Evolutionary conservation across 805 yeast species (phyloP).

Genomic region (Starmerella apicola): DNA sequence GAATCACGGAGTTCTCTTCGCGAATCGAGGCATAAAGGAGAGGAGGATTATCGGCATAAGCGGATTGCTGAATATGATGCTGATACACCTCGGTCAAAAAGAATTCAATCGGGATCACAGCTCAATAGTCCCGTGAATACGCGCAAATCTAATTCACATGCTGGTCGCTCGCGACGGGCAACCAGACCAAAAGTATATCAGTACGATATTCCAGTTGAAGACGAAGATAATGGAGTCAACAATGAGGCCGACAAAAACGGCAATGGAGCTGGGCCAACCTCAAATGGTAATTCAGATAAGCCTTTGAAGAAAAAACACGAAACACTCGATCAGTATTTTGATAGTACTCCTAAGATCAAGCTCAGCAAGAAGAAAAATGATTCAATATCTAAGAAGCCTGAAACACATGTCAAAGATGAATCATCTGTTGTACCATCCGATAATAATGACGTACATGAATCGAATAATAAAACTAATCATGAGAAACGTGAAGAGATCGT

Average conservation of each 20-base stretch:
- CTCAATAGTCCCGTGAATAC: background rate
- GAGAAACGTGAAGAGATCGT: constrained; percentile 16
- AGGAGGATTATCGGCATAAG: constrained; percentile 17
- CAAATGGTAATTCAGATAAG: too few species aligned
- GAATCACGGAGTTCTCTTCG: constrained; percentile 9
- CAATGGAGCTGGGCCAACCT: too few species aligned
- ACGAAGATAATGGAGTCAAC: background rate
- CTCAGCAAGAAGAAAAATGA: too few species aligned
- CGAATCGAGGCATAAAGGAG: constrained; percentile 6
- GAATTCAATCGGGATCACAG: background rate
- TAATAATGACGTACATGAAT: too few species aligned
- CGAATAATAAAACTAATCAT: too few species aligned
- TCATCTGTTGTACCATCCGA: too few species aligned
- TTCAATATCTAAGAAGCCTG: too few species aligned
- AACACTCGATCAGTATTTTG: too few species aligned
- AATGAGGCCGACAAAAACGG: background rate
- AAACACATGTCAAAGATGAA: too few species aligned
- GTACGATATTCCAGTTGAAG: background rate
- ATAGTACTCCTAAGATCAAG: too few species aligned
- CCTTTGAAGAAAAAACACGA: too few species aligned
- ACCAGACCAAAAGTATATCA: constrained; percentile 3
- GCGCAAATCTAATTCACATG: background rate
- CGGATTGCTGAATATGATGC: constrained; percentile 3
- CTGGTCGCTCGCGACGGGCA: constrained; percentile 2
- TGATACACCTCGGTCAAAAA: too few species aligned